Base-by-base conservation (phyloP, 495 filamentous ascomycete genomes). In the Cercophora samala region DNA sequence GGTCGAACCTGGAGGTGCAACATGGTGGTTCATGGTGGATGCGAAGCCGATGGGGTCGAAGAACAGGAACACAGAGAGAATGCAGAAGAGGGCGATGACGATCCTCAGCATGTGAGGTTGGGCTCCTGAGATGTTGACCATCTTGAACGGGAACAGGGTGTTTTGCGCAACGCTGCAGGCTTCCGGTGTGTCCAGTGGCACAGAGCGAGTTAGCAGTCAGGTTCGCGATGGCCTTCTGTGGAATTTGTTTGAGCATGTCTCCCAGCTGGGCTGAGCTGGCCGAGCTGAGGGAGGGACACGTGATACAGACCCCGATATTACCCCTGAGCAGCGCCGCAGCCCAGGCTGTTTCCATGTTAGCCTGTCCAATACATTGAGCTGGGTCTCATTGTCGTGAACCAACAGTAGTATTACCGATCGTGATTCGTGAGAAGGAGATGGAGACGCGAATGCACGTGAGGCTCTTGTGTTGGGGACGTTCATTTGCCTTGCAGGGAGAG, bases 1-100 rank as follows among this genome's bases (percentile, higher is more conserved):
- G 5, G 64, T 51, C 11, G 0, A 51, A 8, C 58, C 42, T 13
- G 63, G 60, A 13, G 37, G 8, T 46, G 37, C 37, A 13, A 58
- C 5, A 17, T n/a, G 29, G 15, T 62, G 22, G 1, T 67, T 58
- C 3, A 64, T 21, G 3, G 69, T 64, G 3, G 69, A 65, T 1
- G 67, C 65, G 63, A 72, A 66, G 22, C 70, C 65, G 23, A 73
- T 60, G 9, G 72, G 72, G 54, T 74, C 66, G 64, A 70, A 68
- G 55, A 72, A 60, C 15, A 64, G 22, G 15, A 74, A 58, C n/a
- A 73, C 4, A 1, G 55, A 26, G 24, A 73, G 62, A 17, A 69
- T 26, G 37, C 61, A 62, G 17, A 60, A 25, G 29, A 63, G 64
- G 0, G 53, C 55, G 46, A 71, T 23, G 18, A 23, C 9, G n/a